phyloP scores from a whole-genome alignment of 169 alveolate genomes.

The Eimeria acervulina region DNA sequence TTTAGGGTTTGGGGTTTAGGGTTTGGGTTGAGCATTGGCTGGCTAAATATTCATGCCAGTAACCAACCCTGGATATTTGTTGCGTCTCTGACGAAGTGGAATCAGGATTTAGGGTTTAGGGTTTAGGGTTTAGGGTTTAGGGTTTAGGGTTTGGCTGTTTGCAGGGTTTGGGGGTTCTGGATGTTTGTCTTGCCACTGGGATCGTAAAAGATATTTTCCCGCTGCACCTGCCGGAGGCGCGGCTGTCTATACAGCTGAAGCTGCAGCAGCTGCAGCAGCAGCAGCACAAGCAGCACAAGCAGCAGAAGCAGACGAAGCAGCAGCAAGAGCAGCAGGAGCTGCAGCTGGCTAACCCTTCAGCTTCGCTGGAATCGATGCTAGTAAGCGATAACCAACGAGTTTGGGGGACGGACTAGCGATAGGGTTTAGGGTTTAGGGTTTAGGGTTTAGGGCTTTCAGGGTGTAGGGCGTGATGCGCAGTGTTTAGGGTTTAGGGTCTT shows the following conservation, averaged over 20 bases:
- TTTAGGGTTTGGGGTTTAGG: no score
- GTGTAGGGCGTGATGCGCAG: not conserved
- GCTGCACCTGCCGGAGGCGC: slow-evolving; percentile 42
- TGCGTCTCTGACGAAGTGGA: not conserved
- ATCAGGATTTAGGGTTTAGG: no score
- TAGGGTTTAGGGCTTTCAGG: no score
- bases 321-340: not conserved
- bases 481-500: not conserved
- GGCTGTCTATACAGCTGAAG: slow-evolving; percentile 36
- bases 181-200: slow-evolving; percentile 55
- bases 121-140: no score
- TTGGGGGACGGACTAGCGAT: no score
- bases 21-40: no score
- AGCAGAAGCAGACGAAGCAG: not conserved
- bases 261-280: slow-evolving; percentile 10
- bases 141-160: no score
- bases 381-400: no score
- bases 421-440: no score
- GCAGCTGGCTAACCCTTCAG: not conserved
- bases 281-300: not conserved
- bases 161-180: slow-evolving; percentile 67
- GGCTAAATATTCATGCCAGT: no score
- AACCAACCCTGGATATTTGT: no score
- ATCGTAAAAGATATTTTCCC: slow-evolving; percentile 49
- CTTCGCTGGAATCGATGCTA: no score